Base-by-base conservation (phyloP, 177 flowering plant genomes). In the Vitis hybrid region DNA sequence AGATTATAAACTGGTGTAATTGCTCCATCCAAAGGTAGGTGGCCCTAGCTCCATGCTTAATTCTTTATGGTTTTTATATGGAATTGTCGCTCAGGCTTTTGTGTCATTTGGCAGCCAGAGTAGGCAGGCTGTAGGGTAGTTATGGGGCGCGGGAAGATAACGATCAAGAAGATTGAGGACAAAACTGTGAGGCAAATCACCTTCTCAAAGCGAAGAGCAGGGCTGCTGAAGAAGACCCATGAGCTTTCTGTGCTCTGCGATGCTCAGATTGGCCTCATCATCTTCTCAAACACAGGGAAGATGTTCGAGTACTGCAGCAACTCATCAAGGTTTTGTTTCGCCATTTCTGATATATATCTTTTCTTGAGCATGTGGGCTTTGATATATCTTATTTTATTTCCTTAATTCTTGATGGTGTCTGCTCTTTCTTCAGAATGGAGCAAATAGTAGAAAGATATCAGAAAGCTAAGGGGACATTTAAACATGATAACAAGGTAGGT, bases 71-170 rank as follows among this genome's bases (percentile, higher is more conserved):
- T 33, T 33, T 33, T 33, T 33, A 33, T 33, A 33, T 33, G 7
- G 45, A 33, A 33, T 5, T 33, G 26, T 33, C 45, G 5, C 45
- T 33, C 45, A 33, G 45, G 2, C 45, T 33, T 33, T 33, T 33
- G 45, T 33, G 45, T 33, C 45, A 33, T 33, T 33, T 0, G 45
- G 45, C 45, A 5, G 3, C 45, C 45, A 33, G 45, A 33, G 7
- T 33, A 33, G 45, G 45, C 45, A 22, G 45, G 45, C 45, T 33
- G 7, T 63, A 50, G 5, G 66, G 14, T 50, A 63, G 2, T 33
- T 33, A 85, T 85, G 88, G 88, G 88, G 55, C 70, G 88, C 16
- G 88, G 88, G 33, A 85, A 80, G 82, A 85, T 85, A 65, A 75
- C 70, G 72, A 85, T 85, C 74, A 82, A 66, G 75, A 78, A 74